Evolutionary conservation across 2,329 filamentous ascomycete genomes (phyloP), one percentile per base, ranked within the genome.

Genomic region (Beauveria sp.): DNA sequence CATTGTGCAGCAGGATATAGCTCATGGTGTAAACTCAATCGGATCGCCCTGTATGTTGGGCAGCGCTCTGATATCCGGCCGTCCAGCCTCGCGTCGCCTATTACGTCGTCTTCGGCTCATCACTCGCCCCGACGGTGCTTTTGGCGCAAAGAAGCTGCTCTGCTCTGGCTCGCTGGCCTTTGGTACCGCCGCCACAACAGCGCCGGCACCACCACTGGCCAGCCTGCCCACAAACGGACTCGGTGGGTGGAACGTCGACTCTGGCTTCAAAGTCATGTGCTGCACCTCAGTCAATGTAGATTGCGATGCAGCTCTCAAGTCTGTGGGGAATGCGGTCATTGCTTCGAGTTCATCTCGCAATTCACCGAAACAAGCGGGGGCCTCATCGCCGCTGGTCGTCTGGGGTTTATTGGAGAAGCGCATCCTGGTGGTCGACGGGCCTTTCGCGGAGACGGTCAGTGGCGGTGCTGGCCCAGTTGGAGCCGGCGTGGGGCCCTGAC

Each of bases 61-160:
- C 64, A 74, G 65, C 20, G 69, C 60, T 56, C 72, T 68, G 60
- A 74, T 71, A 58, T 74, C 69, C 20, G 71, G 72, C 53, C 72
- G 67, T 34, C 64, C 65, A n/a, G 62, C 61, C n/a, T 66, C 65
- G 62, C 68, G 66, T 49, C 61, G 63, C 52, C 61, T 67, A 22
- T 51, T 63, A 47, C 55, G 63, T 47, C 65, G 62, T 46, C 63
- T 54, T 62, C 63, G 65, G 47, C 63, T 49, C 50, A 55, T 64
- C 57, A 60, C 63, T 16, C 20, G 20, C 30, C 30, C 24, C 59
- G 38, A 51, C 45, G 58, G 14, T 26, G 20, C 30, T 40, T 63
- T 54, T 51, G 34, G 45, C 50, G 54, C 28, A 46, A 57, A 53
- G 47, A 26, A 45, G 28, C 58, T 58, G 50, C n/a, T 43, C 50